Conservation (phyloP, 1,284 basidiomycete species). For the Leccinum griseonigrum region DNA sequence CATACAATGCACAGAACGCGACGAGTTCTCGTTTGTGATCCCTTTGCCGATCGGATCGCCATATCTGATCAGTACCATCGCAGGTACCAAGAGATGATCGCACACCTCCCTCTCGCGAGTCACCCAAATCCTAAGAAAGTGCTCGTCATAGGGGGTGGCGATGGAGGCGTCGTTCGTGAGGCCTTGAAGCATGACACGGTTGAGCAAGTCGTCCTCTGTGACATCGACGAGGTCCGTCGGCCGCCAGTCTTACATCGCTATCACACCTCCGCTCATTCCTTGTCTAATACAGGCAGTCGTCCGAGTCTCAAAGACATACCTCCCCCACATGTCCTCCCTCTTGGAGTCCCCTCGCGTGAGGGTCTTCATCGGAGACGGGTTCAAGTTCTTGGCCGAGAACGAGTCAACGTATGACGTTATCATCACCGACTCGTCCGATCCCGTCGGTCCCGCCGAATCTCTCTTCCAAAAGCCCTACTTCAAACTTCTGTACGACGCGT, state of each 20-base stretch:
- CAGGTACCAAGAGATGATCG: slow-evolving; percentile 99
- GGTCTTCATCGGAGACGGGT: slow-evolving; percentile 93
- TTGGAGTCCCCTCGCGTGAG: slow-evolving; percentile 84
- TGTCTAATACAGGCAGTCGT: slow-evolving; percentile 73
- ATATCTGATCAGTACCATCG: background rate
- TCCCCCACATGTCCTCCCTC: slow-evolving; percentile 92
- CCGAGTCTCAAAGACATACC: slow-evolving; percentile 89
- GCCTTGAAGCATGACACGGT: slow-evolving; percentile 94
- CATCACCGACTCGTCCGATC: slow-evolving; percentile 98
- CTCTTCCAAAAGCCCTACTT: slow-evolving; percentile 99
- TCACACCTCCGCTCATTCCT: background rate
- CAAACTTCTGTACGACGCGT: slow-evolving; percentile 87
- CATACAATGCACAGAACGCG: slow-evolving; percentile 96
- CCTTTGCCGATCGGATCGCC: background rate
- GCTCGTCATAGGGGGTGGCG: slow-evolving; percentile 95
- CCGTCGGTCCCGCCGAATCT: slow-evolving; percentile 92
- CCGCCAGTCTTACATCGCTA: background rate
- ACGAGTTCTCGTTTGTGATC: slow-evolving; percentile 91
- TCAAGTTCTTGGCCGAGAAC: slow-evolving; percentile 94
- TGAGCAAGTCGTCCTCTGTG: slow-evolving; percentile 92
- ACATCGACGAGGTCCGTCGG: slow-evolving; percentile 87
- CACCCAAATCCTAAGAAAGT: slow-evolving; percentile 97
- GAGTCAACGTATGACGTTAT: slow-evolving; percentile 94
- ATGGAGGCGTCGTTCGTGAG: slow-evolving; percentile 96
- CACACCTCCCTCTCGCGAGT: slow-evolving; percentile 91